Conservation (phyloP, 768 basidiomycete genomes). For the Tephrocybe rancida region DNA sequence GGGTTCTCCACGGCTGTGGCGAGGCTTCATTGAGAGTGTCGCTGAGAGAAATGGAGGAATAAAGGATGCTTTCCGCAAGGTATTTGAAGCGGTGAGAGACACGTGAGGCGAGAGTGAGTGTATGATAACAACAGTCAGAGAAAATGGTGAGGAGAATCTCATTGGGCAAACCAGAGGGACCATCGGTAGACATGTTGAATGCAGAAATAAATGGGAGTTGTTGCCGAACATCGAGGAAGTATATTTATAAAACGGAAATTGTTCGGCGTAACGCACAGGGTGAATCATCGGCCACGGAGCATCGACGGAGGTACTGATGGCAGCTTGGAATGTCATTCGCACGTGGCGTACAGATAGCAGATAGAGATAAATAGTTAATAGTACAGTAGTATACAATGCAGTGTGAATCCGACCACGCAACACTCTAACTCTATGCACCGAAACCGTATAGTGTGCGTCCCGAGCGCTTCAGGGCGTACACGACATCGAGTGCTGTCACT, state of each 20-base stretch:
- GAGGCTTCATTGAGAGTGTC: constrained; percentile 47
- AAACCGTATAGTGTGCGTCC: constrained; percentile 93
- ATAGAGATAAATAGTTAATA: constrained; percentile 21
- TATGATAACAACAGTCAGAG: constrained; percentile 32
- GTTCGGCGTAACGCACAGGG: constrained; percentile 33
- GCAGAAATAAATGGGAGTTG: constrained; percentile 3
- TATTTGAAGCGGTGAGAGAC: constrained; percentile 51
- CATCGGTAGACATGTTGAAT: neutral
- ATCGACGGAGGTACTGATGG: constrained; percentile 34
- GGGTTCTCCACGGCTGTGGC: constrained; percentile 42
- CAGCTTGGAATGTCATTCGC: neutral
- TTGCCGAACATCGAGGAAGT: constrained; percentile 9
- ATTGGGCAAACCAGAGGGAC: constrained; percentile 42
- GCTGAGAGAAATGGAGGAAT: constrained; percentile 50
- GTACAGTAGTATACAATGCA: constrained; percentile 25
- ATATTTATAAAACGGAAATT: constrained; percentile 38
- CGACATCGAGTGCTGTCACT: constrained; percentile 93
- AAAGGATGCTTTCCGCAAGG: constrained; percentile 62
- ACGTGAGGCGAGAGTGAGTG: constrained; percentile 42
- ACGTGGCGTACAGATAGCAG: constrained; percentile 12
- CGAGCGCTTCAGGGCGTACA: constrained; percentile 84
- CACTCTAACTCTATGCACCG: constrained; percentile 63
- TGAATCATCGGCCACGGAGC: constrained; percentile 38
- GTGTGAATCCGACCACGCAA: neutral
- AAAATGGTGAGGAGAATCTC: constrained; percentile 58